These are phyloP conservation scores for Cytospora mali DNA, from an alignment of 2,329 filamentous ascomycete genomes.

Conservation along the genomic window DNA sequence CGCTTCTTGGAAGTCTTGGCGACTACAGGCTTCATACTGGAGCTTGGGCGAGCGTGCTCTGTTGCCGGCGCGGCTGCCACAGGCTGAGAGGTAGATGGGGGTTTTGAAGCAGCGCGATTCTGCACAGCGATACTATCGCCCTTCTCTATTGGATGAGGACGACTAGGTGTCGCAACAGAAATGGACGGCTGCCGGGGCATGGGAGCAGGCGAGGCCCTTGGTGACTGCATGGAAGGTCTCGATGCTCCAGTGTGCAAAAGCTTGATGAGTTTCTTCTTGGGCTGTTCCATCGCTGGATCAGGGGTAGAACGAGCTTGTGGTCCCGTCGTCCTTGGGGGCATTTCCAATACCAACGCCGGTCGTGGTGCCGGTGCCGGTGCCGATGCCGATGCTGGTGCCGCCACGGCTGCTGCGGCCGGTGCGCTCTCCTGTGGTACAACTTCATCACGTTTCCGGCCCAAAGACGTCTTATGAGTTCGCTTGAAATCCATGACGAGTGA, in stretches of 20 bases:
- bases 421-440: constrained; percentile 30
- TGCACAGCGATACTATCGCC: constrained; percentile 27
- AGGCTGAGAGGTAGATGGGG: constrained; percentile 15
- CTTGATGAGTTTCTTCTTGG: constrained; percentile 39
- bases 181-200: constrained; percentile 24
- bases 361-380: not conserved
- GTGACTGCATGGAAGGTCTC: constrained; percentile 11
- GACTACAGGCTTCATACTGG: constrained; percentile 5
- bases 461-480: constrained; percentile 29
- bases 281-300: constrained; percentile 33
- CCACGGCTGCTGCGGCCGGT: not conserved
- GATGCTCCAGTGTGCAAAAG: constrained; percentile 24
- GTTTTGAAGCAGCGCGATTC: constrained; percentile 14
- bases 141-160: constrained; percentile 16
- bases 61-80: constrained; percentile 3
- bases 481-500: constrained; percentile 30
- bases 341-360: too few relatives aligned
- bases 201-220: constrained; percentile 13
- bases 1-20: constrained; percentile 26
- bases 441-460: constrained; percentile 53
- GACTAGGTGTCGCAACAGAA: constrained; percentile 20
- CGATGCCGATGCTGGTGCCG: not conserved
- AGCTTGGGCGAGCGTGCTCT: constrained; percentile 17
- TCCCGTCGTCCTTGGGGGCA: not conserved
- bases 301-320: not conserved